These are phyloP conservation scores for Hymenoscyphus occultus DNA, from an alignment of 2,329 filamentous ascomycete species.

Conservation along the genomic window DNA sequence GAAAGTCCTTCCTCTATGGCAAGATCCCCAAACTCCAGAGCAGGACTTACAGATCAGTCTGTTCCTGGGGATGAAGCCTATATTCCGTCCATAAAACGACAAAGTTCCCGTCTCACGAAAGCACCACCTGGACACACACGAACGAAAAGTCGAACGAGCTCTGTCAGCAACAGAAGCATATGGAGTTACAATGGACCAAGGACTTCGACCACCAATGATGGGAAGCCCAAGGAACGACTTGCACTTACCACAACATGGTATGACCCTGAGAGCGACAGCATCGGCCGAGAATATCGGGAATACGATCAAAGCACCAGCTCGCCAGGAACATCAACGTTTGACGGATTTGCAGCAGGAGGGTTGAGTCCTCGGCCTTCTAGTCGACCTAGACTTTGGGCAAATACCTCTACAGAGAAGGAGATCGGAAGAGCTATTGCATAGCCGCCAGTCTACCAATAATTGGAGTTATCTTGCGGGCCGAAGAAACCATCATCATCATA, in stretches of 20 bases:
- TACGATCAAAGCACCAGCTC: slow-evolving; percentile 22
- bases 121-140: slow-evolving; percentile 29
- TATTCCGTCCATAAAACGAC: slow-evolving; percentile 50
- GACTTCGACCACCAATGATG: slow-evolving; percentile 16
- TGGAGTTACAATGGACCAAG: slow-evolving; percentile 26
- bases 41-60: slow-evolving; percentile 59
- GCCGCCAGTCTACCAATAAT: background rate
- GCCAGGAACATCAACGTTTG: slow-evolving; percentile 26
- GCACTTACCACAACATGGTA: slow-evolving; percentile 25
- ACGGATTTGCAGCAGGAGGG: slow-evolving; percentile 18
- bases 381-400: slow-evolving; percentile 19
- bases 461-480: slow-evolving; percentile 8
- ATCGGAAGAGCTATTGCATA: slow-evolving; percentile 32
- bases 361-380: slow-evolving; percentile 31
- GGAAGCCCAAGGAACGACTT: slow-evolving; percentile 21
- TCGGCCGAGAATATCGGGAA: slow-evolving; percentile 18
- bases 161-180: slow-evolving; percentile 31
- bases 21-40: slow-evolving; percentile 59
- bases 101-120: slow-evolving; percentile 54
- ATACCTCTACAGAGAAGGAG: slow-evolving; percentile 21
- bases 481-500: slow-evolving; percentile 8
- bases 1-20: slow-evolving; percentile 49
- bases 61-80: slow-evolving; percentile 61
- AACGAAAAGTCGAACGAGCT: slow-evolving; percentile 34
- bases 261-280: slow-evolving; percentile 27